These are phyloP conservation scores for Cyberlindnera petersonii DNA, from an alignment of 805 yeast genomes.

Conservation along the genomic window DNA sequence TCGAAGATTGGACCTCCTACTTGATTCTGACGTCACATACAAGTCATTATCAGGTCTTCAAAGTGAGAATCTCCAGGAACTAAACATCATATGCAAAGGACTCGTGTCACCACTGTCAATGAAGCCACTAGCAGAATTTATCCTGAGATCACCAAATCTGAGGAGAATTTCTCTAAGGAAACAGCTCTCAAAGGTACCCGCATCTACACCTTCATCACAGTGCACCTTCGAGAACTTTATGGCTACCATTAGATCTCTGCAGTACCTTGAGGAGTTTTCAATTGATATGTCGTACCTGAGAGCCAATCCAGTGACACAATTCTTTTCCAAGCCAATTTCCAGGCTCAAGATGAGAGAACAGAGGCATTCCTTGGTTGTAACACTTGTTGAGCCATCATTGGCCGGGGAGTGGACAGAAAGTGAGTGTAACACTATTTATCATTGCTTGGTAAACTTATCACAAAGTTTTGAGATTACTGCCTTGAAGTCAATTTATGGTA, in stretches of 20 bases:
- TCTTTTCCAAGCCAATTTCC: neutral
- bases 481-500: constrained; percentile 20
- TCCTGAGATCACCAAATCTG: constrained; percentile 1
- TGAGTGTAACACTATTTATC: constrained; percentile 2
- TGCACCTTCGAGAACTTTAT: constrained; percentile 3
- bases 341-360: neutral
- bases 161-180: constrained; percentile 8
- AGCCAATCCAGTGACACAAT: neutral
- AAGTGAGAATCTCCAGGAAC: constrained; percentile 7
- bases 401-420: constrained; percentile 13
- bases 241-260: neutral
- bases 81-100: constrained; percentile 12
- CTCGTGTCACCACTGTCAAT: constrained; percentile 2
- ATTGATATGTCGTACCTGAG: constrained; percentile 10
- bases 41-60: constrained; percentile 1
- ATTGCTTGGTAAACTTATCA: constrained; percentile 3
- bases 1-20: constrained; percentile 14
- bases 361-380: constrained; percentile 3
- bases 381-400: constrained; percentile 17
- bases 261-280: constrained; percentile 1
- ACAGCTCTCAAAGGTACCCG: constrained; percentile 3
- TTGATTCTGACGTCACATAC: constrained; percentile 5
- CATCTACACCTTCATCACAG: neutral
- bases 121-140: constrained; percentile 3
- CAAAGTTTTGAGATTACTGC: constrained; percentile 1